Base-by-base conservation (phyloP, 352 stramenopile genomes). In the Lagenidium sp. region DNA sequence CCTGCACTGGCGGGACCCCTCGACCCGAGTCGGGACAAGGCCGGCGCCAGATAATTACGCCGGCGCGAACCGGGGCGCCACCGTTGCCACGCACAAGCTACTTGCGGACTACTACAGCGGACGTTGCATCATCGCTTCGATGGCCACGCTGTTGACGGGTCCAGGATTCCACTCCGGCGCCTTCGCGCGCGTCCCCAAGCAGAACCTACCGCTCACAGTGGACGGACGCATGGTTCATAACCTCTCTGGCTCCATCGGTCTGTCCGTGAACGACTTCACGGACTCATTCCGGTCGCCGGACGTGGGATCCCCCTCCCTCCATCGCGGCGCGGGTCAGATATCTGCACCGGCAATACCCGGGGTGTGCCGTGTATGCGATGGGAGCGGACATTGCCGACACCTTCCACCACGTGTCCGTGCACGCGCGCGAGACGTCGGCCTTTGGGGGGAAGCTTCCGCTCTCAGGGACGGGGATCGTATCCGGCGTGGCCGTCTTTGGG, bases 61-160 rank as follows among this genome's bases (percentile, higher is more conserved):
- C 16, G 39, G 47, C 18, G 39, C 47, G 2, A 34, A 48, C n/a
- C 22, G 12, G 0, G 39, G 47, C 4, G 6, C 47, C 16, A 4
- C n/a, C 22, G 39, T 55, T 7, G 39, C 36, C 2, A 41, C 41
- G 4, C 15, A 25, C 26, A 53, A 47, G 18, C 37, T 53, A 18
- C 37, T 46, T 2, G 29, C 1, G 1, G 46, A 46, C 21, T 52
- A 52, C 36, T 45, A 40, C 21, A 26, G 25, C 11, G 36, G 45
- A 26, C 35, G 44, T n/a, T 52, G 44, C 36, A 52, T 52, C 25
- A 52, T 52, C 26, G 44, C 44, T 16, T 31, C 44, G 44, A 52
- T 44, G 35, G 36, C 35, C 44, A 52, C 44, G 6, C 35, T 52
- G 19, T 35, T 36, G 40, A 15, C 26, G 40, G 36, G 44, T 19